Percentiles rank a stretch among this genome's conserved stretches.
These are phyloP conservation scores for Lachancea nothofagi DNA, from an alignment of 805 yeast species.

Conservation along the genomic window DNA sequence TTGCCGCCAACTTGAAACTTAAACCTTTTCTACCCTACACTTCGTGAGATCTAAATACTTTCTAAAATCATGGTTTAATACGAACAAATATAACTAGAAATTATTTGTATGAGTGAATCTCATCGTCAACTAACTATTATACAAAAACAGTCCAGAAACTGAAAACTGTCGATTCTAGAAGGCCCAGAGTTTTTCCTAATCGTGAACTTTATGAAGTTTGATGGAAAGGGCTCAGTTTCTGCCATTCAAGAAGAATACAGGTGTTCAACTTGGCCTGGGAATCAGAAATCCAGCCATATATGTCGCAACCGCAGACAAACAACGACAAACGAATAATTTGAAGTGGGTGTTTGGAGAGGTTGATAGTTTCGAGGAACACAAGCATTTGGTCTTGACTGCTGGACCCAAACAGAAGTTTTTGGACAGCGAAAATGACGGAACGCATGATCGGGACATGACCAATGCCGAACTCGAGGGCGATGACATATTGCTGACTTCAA, in stretches of 20 bases:
- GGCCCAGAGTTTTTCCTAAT: neutral
- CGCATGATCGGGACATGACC: neutral
- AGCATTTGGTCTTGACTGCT: neutral
- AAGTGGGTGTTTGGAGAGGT: constrained; percentile 5
- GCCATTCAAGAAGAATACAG: constrained; percentile 7
- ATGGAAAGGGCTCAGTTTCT: constrained; percentile 6
- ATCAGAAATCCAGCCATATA: constrained; percentile 9
- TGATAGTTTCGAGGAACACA: neutral
- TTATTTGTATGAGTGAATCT: neutral
- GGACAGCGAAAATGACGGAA: neutral
- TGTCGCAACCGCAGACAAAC: neutral
- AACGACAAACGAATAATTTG: neutral
- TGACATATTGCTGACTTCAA: neutral
- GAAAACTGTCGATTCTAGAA: constrained; percentile 1
- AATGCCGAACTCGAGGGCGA: constrained; percentile 7
- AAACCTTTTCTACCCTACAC: too few species aligned
- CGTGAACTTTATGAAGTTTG: constrained; percentile 3
- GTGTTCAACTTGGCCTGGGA: constrained; percentile 11
- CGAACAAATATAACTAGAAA: too few species aligned
- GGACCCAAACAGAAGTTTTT: neutral
- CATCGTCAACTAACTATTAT: neutral
- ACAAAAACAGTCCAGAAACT: neutral
- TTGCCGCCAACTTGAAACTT: too few species aligned
- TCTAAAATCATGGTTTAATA: too few species aligned
- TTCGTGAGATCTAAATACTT: too few species aligned